Base-by-base conservation (phyloP, 1,284 basidiomycete genomes). In the Ganoderma sinense region DNA sequence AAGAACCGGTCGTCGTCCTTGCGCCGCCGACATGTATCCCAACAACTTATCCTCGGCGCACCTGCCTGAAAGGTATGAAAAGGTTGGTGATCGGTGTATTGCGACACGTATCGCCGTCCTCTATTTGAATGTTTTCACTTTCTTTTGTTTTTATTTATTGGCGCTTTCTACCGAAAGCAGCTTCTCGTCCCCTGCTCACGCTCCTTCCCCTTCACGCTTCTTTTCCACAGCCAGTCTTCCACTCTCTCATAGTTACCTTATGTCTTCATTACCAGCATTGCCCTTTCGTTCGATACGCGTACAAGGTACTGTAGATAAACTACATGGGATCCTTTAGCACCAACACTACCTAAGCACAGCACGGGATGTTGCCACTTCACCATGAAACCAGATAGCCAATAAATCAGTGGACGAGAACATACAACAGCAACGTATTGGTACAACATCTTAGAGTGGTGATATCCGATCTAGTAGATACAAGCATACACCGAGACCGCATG, bases 1-100 rank as follows among this genome's bases (percentile, higher is more conserved):
- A 83, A 83, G 81, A 71, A 82, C n/a, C n/a, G n/a, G n/a, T n/a
- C n/a, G n/a, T 92, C 69, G 89, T 93, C 36, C 91, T 88, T 67
- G 90, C 89, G 10, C 91, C 4, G 75, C 91, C 4, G 75, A 78
- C 65, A 82, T 83, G 29, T 88, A 88, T 73, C 91, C 91, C 1
- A 70, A 76, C 0, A 91, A 93, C n/a, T n/a, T n/a, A n/a, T n/a
- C n/a, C n/a, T n/a, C n/a, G n/a, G n/a, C n/a, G n/a, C n/a, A n/a
- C n/a, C n/a, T n/a, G n/a, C n/a, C n/a, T n/a, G n/a, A n/a, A n/a
- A n/a, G n/a, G n/a, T n/a, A n/a, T n/a, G n/a, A n/a, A n/a, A n/a
- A n/a, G n/a, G n/a, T n/a, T n/a, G n/a, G n/a, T n/a, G n/a, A n/a
- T n/a, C n/a, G 33, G 33, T 36, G 33, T 36, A 10, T 36, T 36